These are phyloP conservation scores for Mycosphaerella sp. DNA, from an alignment of 2,329 filamentous ascomycete genomes.

Conservation along the genomic window DNA sequence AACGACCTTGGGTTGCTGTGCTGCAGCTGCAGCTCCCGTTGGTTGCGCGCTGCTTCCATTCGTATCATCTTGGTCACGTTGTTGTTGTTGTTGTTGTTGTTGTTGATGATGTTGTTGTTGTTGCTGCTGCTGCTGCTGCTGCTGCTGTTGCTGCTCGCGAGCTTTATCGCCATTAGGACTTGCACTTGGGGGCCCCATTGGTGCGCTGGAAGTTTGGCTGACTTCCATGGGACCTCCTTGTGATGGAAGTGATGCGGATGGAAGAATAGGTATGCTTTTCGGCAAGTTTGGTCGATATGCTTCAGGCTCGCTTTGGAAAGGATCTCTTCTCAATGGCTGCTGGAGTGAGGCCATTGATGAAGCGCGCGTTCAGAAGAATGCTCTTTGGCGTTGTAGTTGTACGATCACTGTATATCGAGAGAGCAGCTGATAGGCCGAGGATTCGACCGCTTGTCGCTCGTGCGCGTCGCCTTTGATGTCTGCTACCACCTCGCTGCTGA, in stretches of 20 bases:
- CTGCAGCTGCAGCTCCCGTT: slow-evolving; percentile 59
- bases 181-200: slow-evolving; percentile 29
- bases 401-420: neutral
- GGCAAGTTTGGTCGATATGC: slow-evolving; percentile 19
- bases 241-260: slow-evolving; percentile 23
- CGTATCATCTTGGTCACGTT: slow-evolving; percentile 17
- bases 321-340: slow-evolving; percentile 35
- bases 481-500: neutral
- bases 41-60: slow-evolving; percentile 42
- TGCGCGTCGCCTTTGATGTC: neutral
- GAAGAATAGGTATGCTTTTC: slow-evolving; percentile 29
- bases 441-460: neutral
- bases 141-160: slow-evolving; percentile 15
- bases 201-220: slow-evolving; percentile 20
- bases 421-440: neutral
- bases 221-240: slow-evolving; percentile 29
- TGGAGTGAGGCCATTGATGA: slow-evolving; percentile 40
- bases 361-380: neutral
- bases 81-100: slow-evolving; percentile 18
- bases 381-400: neutral
- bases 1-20: slow-evolving; percentile 93
- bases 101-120: slow-evolving; percentile 15
- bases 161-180: slow-evolving; percentile 27
- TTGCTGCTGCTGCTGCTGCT: slow-evolving; percentile 18
- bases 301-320: slow-evolving; percentile 26